Base-by-base conservation (phyloP, 2,329 filamentous ascomycete genomes). In the Ilyonectria mors-panacis region DNA sequence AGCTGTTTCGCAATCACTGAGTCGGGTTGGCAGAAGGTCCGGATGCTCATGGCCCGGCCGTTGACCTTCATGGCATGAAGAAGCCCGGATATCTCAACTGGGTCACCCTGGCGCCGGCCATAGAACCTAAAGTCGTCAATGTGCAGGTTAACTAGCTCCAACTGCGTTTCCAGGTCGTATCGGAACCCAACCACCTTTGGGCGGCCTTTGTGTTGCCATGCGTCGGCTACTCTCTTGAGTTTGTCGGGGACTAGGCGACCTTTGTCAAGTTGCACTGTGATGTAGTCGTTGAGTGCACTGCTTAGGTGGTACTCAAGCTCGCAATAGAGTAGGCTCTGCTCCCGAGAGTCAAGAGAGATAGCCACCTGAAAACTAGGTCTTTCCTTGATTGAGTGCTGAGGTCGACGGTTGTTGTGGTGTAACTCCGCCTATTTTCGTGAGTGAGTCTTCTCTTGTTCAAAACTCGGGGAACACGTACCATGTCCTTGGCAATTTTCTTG, bases 91-190 rank as follows among this genome's bases (percentile, higher is more conserved):
- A 89, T 82, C 65, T 85, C 82, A 2, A 81, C 72, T 0, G 78
- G 75, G 54, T 84, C 80, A 28, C 80, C 79, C 61, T 86, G 83
- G 10, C 81, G 78, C 2, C 81, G 81, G 35, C 86, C 86, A 71
- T 86, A 85, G 77, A 90, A 90, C 37, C 83, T 83, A 72, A 90
- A 90, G 23, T 85, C 82, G 10, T 84, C 76, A 30, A 83, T 75
- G 69, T 90, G 88, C 9, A 85, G 74, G 17, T 77, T 73, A 23
- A 89, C 76, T 12, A 90, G 82, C 12, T 88, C 86, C n/a, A 90
- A 74, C 77, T 90, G 88, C 1, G 87, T 89, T 78, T 89, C 87
- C 2, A 89, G 76, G 66, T 90, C 87, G 75, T 88, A 90, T 19
- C 87, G 85, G 75, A 89, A 90, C 13, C 86, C 85, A 23, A 87